A percentile compares a stretch with the other conserved stretches of the same genome.
Evolutionary conservation across 2,329 filamentous ascomycete species (phyloP).

Genomic region (Botrytis fragariae): DNA sequence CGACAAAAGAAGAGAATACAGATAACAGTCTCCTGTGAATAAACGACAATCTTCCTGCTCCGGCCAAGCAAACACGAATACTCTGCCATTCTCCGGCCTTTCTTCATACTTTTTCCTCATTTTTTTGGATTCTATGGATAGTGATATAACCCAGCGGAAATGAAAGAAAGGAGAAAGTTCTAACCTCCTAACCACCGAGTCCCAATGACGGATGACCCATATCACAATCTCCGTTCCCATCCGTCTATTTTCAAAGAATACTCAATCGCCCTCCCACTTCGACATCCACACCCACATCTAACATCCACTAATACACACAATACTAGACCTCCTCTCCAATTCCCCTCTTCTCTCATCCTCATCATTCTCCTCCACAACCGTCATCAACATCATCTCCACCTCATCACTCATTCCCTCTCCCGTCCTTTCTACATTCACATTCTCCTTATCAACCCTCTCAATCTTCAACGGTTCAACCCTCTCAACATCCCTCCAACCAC

Average conservation of each 20-base stretch:
- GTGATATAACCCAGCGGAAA: not conserved
- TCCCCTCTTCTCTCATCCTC: not conserved
- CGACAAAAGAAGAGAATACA: not conserved
- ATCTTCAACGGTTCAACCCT: not conserved
- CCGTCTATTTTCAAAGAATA: not conserved
- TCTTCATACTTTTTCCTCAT: not conserved
- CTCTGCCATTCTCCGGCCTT: not conserved
- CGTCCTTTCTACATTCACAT: not conserved
- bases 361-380: not conserved
- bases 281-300: not conserved
- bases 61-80: not conserved
- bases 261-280: not conserved
- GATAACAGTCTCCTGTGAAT: not conserved
- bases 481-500: not conserved
- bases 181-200: no score
- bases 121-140: not conserved
- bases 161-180: no score
- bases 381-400: not conserved
- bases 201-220: not conserved
- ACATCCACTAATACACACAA: slow-evolving; percentile 5
- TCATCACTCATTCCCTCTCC: not conserved
- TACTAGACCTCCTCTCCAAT: not conserved
- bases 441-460: not conserved
- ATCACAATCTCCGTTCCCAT: not conserved
- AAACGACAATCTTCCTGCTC: not conserved